Percentiles rank a stretch among this genome's conserved stretches.
Conservation (phyloP, 73 alveolate species). For the Loxodes magnus region DNA sequence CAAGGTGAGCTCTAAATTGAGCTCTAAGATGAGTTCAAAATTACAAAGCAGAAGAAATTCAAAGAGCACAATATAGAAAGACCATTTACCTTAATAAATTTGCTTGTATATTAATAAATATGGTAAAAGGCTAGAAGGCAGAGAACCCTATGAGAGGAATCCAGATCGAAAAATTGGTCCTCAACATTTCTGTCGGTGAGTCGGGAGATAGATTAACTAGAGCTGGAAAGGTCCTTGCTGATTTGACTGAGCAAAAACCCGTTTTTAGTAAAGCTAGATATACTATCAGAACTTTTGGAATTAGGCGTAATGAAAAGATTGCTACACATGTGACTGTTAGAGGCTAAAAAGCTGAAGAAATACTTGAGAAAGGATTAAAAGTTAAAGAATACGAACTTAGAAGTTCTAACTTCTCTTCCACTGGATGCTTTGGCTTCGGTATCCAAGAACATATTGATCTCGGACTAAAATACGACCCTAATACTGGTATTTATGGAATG, state of each 20-base stretch:
- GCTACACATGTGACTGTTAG: slow-evolving; percentile 65
- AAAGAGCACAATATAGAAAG: too few species aligned
- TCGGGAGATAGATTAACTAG: slow-evolving; percentile 54
- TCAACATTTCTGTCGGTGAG: slow-evolving; percentile 58
- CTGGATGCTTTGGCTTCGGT: slow-evolving; percentile 34
- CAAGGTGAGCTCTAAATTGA: too few species aligned
- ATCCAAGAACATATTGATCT: slow-evolving; percentile 55
- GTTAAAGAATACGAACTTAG: slow-evolving; percentile 62
- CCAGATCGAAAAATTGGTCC: slow-evolving; percentile 42
- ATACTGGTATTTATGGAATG: slow-evolving; percentile 60
- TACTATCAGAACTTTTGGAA: slow-evolving; percentile 53
- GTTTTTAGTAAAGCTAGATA: slow-evolving; percentile 49
- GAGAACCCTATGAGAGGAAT: slow-evolving; percentile 52
- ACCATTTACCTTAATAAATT: too few species aligned
- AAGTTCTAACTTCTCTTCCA: slow-evolving; percentile 35
- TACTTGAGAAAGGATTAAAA: too few species aligned
- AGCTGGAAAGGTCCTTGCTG: slow-evolving; percentile 51
- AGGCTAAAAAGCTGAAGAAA: slow-evolving; percentile 62
- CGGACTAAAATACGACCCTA: too few species aligned
- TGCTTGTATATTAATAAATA: too few species aligned
- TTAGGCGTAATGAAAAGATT: slow-evolving; percentile 58
- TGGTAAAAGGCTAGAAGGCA: too few species aligned
- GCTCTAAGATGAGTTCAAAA: too few species aligned
- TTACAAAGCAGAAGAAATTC: too few species aligned
- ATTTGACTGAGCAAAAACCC: too few species aligned